Conservation (phyloP, 2,329 filamentous ascomycete genomes). For the Fusarium neocosmosporiellum region DNA sequence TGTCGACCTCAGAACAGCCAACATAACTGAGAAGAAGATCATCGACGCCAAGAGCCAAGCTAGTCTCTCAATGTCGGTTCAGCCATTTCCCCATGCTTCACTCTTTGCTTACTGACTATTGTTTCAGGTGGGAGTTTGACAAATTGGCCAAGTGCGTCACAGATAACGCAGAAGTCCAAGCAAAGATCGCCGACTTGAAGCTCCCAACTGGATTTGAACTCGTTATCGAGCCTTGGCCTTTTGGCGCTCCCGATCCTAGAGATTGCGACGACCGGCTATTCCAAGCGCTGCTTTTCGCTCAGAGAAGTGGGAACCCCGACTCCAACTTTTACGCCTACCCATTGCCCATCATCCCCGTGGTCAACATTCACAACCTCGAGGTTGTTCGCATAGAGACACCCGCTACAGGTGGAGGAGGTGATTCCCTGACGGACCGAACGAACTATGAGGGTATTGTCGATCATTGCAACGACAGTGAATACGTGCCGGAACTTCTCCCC, state of each 20-base stretch:
- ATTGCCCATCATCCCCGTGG: slow-evolving; percentile 59
- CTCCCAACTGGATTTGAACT: slow-evolving; percentile 46
- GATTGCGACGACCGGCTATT: slow-evolving; percentile 48
- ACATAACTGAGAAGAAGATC: slow-evolving; percentile 41
- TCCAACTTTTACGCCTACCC: slow-evolving; percentile 68
- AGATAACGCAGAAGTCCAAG: slow-evolving; percentile 46
- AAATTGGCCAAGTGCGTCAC: slow-evolving; percentile 46
- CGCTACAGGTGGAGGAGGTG: slow-evolving; percentile 47
- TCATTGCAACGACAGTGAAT: slow-evolving; percentile 50
- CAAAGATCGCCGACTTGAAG: slow-evolving; percentile 44
- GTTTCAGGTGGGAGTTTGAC: slow-evolving; percentile 48
- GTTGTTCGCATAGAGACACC: slow-evolving; percentile 51
- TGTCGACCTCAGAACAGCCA: slow-evolving; percentile 46
- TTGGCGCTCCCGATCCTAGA: slow-evolving; percentile 43
- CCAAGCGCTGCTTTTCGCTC: slow-evolving; percentile 49
- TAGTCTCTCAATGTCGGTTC: slow-evolving; percentile 43
- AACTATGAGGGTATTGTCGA: slow-evolving; percentile 39
- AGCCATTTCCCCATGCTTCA: not conserved
- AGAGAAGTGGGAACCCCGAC: slow-evolving; percentile 53
- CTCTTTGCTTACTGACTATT: not conserved
- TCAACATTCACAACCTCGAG: slow-evolving; percentile 45
- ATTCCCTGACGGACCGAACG: slow-evolving; percentile 36
- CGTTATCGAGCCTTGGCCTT: slow-evolving; percentile 50
- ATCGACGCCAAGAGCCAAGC: slow-evolving; percentile 46
- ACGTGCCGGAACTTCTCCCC: slow-evolving; percentile 55